phyloP scores from a whole-genome alignment of 2,329 filamentous ascomycete genomes.

The Trichoderma sp. region DNA sequence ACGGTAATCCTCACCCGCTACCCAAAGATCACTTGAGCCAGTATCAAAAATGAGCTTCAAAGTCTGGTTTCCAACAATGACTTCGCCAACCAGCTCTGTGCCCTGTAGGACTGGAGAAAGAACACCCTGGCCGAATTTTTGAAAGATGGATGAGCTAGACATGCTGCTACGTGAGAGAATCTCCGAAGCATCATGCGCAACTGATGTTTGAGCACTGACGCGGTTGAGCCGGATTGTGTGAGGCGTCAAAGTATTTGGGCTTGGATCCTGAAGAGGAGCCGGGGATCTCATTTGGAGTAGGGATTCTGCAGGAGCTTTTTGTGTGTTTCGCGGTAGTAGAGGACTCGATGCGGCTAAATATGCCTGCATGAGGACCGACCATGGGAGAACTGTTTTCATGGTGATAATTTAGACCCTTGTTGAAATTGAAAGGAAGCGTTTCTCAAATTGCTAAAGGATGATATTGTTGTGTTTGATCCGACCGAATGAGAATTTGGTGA shows the following conservation, averaged over 20 bases:
- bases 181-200: background rate
- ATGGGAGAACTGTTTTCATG: background rate
- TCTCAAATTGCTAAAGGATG: background rate
- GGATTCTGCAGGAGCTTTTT: background rate
- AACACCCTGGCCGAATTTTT: background rate
- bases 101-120: background rate
- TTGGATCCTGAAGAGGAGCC: background rate
- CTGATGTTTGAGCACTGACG: background rate
- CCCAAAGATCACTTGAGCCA: background rate
- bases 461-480: background rate
- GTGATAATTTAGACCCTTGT: background rate
- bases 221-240: background rate
- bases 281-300: background rate
- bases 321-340: background rate
- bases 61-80: background rate
- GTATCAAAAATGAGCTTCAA: background rate
- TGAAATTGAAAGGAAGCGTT: background rate
- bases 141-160: background rate
- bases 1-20: background rate
- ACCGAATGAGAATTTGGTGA: background rate
- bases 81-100: background rate
- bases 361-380: background rate
- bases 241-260: background rate
- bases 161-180: background rate
- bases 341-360: background rate